These are phyloP conservation scores for Hanseniaspora osmophila DNA, from an alignment of 805 yeast genomes.

Conservation along the genomic window DNA sequence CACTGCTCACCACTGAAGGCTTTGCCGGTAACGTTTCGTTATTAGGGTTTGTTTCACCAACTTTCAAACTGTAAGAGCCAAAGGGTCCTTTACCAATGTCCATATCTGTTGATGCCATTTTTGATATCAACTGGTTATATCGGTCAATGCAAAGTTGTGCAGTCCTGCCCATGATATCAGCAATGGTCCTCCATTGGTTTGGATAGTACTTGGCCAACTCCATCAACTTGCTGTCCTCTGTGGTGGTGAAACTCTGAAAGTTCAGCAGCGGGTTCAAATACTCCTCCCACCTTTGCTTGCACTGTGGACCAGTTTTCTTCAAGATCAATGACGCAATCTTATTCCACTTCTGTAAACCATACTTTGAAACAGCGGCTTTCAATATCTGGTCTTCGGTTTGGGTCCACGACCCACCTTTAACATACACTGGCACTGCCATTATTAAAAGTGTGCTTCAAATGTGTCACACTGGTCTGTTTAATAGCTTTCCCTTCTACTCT, in stretches of 20 bases:
- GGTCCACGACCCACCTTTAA: conserved; percentile 40
- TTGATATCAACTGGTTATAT: conserved; percentile 54
- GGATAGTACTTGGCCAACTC: conserved; percentile 60
- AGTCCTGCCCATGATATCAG: conserved; percentile 66
- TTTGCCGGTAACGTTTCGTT: conserved; percentile 20
- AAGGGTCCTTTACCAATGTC: conserved; percentile 12
- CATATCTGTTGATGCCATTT: conserved; percentile 14
- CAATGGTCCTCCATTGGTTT: conserved; percentile 90
- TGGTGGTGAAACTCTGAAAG: conserved; percentile 52
- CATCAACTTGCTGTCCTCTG: conserved; percentile 63
- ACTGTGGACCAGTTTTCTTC: conserved; percentile 80
- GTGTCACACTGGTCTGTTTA: too few species aligned
- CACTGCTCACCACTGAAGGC: conserved; percentile 31
- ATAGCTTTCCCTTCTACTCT: too few species aligned
- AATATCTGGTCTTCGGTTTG: conserved; percentile 72
- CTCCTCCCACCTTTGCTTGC: conserved; percentile 85
- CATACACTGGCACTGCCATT: background rate
- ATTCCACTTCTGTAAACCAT: conserved; percentile 91
- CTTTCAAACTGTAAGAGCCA: background rate
- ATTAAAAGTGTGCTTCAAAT: background rate
- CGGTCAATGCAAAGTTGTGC: conserved; percentile 79
- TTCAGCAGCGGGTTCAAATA: conserved; percentile 65
- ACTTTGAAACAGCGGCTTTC: conserved; percentile 81
- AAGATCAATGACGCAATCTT: conserved; percentile 77
- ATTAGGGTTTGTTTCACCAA: conserved; percentile 7